phyloP scores from a whole-genome alignment of 2,329 filamentous ascomycete genomes.

The Paecilomyces dactylethromorphus region DNA sequence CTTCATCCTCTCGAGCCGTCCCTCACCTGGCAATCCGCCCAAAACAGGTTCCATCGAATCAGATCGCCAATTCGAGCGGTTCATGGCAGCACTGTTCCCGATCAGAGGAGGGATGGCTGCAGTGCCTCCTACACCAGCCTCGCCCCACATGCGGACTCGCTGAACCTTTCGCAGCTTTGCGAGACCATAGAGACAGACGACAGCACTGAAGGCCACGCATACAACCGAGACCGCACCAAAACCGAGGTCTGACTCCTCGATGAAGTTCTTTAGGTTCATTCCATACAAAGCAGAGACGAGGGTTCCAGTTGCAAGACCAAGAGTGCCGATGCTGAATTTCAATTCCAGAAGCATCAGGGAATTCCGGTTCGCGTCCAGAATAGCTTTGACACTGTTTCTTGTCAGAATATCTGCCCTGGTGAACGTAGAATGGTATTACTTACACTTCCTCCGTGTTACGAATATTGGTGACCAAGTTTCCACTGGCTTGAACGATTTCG shows the following conservation, averaged over 20 bases:
- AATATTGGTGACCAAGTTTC: constrained; percentile 88
- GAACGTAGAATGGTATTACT: constrained; percentile 26
- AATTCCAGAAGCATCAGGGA: constrained; percentile 95
- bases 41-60: constrained; percentile 38
- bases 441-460: constrained; percentile 98
- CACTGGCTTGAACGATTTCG: constrained; percentile 92
- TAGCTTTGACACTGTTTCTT: constrained; percentile 71
- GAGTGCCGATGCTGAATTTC: constrained; percentile 90
- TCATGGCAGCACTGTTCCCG: constrained; percentile 15
- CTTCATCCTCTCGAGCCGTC: constrained; percentile 28
- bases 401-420: constrained; percentile 11
- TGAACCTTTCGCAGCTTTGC: constrained; percentile 78
- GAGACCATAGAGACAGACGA: constrained; percentile 80
- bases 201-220: constrained; percentile 64
- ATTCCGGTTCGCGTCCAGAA: constrained; percentile 96
- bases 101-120: constrained; percentile 21
- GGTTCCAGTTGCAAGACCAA: constrained; percentile 90
- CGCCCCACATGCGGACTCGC: constrained; percentile 78
- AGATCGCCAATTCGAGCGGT: constrained; percentile 35
- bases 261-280: constrained; percentile 98
- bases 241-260: constrained; percentile 85
- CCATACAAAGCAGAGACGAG: constrained; percentile 98
- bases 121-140: constrained; percentile 36
- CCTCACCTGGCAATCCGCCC: constrained; percentile 33
- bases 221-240: constrained; percentile 68